Evolutionary conservation across 345 rosid species (phyloP).

Genomic region (Ailanthus altissimus): DNA sequence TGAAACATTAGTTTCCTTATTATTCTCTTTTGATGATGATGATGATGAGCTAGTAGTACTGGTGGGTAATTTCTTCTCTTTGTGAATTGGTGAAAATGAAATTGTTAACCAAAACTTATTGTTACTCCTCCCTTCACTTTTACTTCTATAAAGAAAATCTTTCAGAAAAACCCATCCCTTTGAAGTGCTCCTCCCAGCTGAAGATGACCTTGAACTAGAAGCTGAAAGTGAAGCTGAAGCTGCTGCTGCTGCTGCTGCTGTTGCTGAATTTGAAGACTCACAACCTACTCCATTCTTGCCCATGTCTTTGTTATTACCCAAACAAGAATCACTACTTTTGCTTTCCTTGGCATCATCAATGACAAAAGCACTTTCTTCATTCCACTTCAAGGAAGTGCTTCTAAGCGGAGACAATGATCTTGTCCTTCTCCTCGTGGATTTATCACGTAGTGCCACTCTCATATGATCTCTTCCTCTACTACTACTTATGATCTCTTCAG

Average conservation of each 20-base stretch:
- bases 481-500: not conserved
- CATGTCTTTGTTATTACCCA: slow-evolving; percentile 8
- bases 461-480: slow-evolving; percentile 65
- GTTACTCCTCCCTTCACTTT: slow-evolving; percentile 86
- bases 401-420: slow-evolving; percentile 92
- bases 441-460: slow-evolving; percentile 47
- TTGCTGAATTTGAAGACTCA: slow-evolving; percentile 29
- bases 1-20: no score
- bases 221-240: slow-evolving; percentile 55
- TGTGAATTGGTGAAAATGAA: slow-evolving; percentile 57
- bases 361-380: slow-evolving; percentile 20
- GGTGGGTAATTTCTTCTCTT: slow-evolving; percentile 47
- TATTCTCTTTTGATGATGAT: not conserved
- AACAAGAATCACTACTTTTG: slow-evolving; percentile 3
- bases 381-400: slow-evolving; percentile 46
- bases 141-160: slow-evolving; percentile 84
- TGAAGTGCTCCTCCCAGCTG: slow-evolving; percentile 86
- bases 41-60: not conserved
- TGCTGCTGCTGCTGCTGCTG: slow-evolving; percentile 8
- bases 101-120: slow-evolving; percentile 73
- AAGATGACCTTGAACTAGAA: slow-evolving; percentile 80
- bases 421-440: slow-evolving; percentile 70
- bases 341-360: slow-evolving; percentile 1
- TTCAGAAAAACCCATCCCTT: slow-evolving; percentile 90
- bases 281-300: not conserved